Conservation (phyloP, 1,284 basidiomycete genomes). For the Meripilus lineatus region DNA sequence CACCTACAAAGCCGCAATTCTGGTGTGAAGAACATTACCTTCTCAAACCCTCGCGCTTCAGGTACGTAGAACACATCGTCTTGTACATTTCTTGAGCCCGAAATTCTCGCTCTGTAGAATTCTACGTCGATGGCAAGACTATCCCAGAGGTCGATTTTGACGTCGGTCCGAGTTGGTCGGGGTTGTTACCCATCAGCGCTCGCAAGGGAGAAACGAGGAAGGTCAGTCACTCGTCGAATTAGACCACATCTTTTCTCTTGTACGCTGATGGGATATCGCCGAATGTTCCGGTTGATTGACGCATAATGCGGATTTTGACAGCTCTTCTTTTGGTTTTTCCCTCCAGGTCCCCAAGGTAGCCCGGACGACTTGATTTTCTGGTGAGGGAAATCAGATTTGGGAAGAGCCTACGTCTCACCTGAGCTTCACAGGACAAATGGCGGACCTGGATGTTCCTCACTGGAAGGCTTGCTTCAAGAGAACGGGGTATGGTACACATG, state of each 20-base stretch:
- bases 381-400: conserved; percentile 30
- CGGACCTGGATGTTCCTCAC: conserved; percentile 61
- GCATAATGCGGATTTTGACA: conserved; percentile 22
- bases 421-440: conserved; percentile 42
- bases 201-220: conserved; percentile 59
- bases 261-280: background rate
- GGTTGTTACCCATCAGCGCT: conserved; percentile 64
- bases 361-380: conserved; percentile 72
- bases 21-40: conserved; percentile 60
- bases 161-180: conserved; percentile 71
- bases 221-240: conserved; percentile 30
- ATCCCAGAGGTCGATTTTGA: conserved; percentile 72
- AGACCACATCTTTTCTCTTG: background rate
- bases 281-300: too few relatives aligned
- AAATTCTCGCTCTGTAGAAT: conserved; percentile 40
- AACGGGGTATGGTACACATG: conserved; percentile 80
- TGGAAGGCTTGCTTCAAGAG: conserved; percentile 78
- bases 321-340: conserved; percentile 89
- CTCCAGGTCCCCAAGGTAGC: conserved; percentile 66
- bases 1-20: conserved; percentile 2
- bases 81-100: background rate
- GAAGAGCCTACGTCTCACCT: background rate
- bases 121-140: conserved; percentile 62
- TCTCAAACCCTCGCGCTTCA: conserved; percentile 61
- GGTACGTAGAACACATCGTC: conserved; percentile 38